These are phyloP conservation scores for Penicillium ucsense DNA, from an alignment of 495 filamentous ascomycete species.

Conservation along the genomic window DNA sequence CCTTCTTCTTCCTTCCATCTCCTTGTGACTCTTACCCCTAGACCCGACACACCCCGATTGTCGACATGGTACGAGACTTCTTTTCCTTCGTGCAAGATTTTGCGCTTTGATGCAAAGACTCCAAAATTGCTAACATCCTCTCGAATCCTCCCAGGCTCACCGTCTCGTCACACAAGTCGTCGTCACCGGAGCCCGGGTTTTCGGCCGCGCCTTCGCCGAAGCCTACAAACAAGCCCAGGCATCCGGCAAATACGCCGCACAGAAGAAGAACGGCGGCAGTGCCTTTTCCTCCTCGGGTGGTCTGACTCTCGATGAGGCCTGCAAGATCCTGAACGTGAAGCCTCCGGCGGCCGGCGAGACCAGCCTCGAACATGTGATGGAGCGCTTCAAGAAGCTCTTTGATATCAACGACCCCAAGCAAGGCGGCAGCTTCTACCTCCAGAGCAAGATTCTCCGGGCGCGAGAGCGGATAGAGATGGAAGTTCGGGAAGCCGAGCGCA, in stretches of 20 bases:
- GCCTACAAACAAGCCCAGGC: conserved; percentile 88
- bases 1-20: conserved; percentile 19
- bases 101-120: background rate
- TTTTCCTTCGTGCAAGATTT: too few relatives aligned
- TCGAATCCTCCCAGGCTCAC: conserved; percentile 59
- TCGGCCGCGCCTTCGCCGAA: conserved; percentile 87
- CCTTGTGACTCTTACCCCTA: conserved; percentile 20
- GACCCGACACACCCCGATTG: conserved; percentile 3
- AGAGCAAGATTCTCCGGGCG: conserved; percentile 90
- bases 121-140: background rate
- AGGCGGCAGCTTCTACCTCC: conserved; percentile 93
- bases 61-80: conserved; percentile 21
- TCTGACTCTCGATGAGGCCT: conserved; percentile 90
- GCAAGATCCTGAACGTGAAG: conserved; percentile 94
- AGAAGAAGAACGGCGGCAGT: conserved; percentile 37
- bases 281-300: conserved; percentile 45
- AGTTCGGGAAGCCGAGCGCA: conserved; percentile 39
- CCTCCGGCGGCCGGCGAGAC: conserved; percentile 69
- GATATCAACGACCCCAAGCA: conserved; percentile 89
- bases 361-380: conserved; percentile 66
- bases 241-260: conserved; percentile 69
- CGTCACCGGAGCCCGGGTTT: conserved; percentile 77
- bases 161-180: conserved; percentile 90
- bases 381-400: conserved; percentile 89
- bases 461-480: conserved; percentile 89